phyloP scores from a whole-genome alignment of 352 stramenopile genomes.

The Pseudoperonospora humuli region DNA sequence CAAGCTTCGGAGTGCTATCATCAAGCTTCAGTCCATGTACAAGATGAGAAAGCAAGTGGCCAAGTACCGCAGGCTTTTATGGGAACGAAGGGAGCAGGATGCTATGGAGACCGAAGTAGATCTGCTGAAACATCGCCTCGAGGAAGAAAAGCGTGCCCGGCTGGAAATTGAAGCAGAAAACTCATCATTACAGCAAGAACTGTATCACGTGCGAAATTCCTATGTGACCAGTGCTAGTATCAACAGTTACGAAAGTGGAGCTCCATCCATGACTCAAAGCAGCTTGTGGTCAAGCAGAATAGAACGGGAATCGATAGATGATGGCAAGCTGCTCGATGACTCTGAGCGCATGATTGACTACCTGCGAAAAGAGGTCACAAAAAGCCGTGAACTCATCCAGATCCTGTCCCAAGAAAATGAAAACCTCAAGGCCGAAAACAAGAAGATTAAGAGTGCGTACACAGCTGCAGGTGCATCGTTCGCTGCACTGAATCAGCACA shows the following conservation, averaged over 20 bases:
- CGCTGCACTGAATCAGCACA: conserved; percentile 88
- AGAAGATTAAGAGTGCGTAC: conserved; percentile 90
- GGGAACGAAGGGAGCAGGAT: conserved; percentile 55
- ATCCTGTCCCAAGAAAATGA: conserved; percentile 68
- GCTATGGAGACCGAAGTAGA: conserved; percentile 75
- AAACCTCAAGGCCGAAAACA: conserved; percentile 80
- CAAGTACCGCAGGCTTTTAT: conserved; percentile 57
- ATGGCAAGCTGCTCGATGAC: conserved; percentile 68
- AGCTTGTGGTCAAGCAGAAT: conserved; percentile 24
- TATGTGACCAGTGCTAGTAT: conserved; percentile 21
- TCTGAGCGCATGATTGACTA: conserved; percentile 84
- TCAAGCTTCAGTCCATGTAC: conserved; percentile 54
- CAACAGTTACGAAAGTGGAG: conserved; percentile 42
- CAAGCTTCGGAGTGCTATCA: conserved; percentile 54
- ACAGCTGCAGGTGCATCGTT: conserved; percentile 88
- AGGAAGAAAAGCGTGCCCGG: conserved; percentile 69
- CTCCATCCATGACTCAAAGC: conserved; percentile 11
- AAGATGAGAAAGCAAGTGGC: conserved; percentile 77
- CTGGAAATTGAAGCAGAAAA: conserved; percentile 70
- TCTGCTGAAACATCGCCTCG: conserved; percentile 59
- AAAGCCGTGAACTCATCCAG: conserved; percentile 62
- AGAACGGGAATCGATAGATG: conserved; percentile 41
- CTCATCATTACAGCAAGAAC: conserved; percentile 59
- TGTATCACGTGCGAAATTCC: conserved; percentile 52
- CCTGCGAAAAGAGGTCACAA: conserved; percentile 68